Evolutionary conservation across 176 grass and related monocot genomes (phyloP).

Genomic region (Musa itinerans): DNA sequence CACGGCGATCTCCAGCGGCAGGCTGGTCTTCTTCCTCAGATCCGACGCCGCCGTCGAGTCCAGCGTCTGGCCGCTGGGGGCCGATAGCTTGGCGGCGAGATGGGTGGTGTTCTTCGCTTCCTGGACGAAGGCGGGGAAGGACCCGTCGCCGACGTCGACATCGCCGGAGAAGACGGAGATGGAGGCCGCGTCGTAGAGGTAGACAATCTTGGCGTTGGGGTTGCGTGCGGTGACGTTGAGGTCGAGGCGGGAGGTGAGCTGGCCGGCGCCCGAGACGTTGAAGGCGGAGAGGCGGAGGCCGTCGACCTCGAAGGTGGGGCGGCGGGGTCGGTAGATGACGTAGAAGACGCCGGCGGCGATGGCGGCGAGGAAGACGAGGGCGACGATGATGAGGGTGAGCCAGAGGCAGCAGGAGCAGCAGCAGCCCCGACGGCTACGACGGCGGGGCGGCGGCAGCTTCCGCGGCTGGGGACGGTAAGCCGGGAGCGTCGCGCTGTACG

Average conservation of each 20-base stretch:
- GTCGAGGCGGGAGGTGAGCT: constrained; percentile 37
- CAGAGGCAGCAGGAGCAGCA: constrained; percentile 66
- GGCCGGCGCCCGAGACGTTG: constrained; percentile 39
- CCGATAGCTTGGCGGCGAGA: constrained; percentile 47
- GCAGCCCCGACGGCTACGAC: constrained; percentile 45
- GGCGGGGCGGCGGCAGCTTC: constrained; percentile 32
- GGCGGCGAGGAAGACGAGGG: constrained; percentile 59
- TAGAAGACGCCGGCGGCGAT: constrained; percentile 70
- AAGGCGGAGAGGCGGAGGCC: constrained; percentile 42
- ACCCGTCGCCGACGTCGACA: constrained; percentile 56
- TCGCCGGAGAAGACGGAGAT: constrained; percentile 43
- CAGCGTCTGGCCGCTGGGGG: constrained; percentile 36
- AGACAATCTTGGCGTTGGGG: constrained; percentile 89
- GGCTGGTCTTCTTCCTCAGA: constrained; percentile 65
- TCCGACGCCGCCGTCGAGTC: constrained; percentile 51
- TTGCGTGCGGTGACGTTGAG: constrained; percentile 63
- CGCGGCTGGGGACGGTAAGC: constrained; percentile 49
- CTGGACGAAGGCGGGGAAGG: constrained; percentile 58
- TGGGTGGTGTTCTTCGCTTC: constrained; percentile 65
- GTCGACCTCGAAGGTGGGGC: constrained; percentile 64
- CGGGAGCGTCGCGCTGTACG: constrained; percentile 54
- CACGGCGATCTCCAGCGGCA: constrained; percentile 51
- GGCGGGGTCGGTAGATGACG: constrained; percentile 71
- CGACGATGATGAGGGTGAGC: constrained; percentile 44
- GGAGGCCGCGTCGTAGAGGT: constrained; percentile 77